Conservation (phyloP, 1,139 yeast genomes). For the Hanseniaspora sp. region DNA sequence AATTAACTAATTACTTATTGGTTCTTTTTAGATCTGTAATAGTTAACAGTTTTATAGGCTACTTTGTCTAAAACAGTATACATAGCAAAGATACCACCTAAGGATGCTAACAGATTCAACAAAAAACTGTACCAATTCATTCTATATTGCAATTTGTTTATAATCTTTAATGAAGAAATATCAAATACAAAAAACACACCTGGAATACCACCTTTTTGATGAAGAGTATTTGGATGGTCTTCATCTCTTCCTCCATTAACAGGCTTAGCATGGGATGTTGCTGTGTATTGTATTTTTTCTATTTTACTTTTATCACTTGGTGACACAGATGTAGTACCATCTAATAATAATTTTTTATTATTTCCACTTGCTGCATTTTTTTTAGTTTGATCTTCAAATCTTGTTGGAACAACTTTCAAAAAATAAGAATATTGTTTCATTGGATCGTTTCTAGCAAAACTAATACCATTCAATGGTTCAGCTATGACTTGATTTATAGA, state of each 20-base stretch:
- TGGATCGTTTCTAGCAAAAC: slow-evolving; percentile 43
- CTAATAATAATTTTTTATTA: slow-evolving; percentile 27
- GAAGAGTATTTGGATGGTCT: slow-evolving; percentile 81
- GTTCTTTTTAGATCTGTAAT: slow-evolving; percentile 60
- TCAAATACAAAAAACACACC: slow-evolving; percentile 83
- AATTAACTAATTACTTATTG: too few relatives aligned
- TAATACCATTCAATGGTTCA: slow-evolving; percentile 61
- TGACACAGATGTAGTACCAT: slow-evolving; percentile 30
- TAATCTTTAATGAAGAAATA: slow-evolving; percentile 84
- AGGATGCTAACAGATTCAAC: slow-evolving; percentile 72
- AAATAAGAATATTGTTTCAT: slow-evolving; percentile 52
- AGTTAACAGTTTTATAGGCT: slow-evolving; percentile 80
- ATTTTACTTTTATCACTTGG: slow-evolving; percentile 22
- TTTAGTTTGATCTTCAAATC: slow-evolving; percentile 46
- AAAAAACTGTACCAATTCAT: slow-evolving; percentile 79
- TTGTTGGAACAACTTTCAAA: slow-evolving; percentile 80
- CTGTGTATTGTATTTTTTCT: slow-evolving; percentile 89
- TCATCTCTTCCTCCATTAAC: slow-evolving; percentile 75
- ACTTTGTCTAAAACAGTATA: slow-evolving; percentile 82
- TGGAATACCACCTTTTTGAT: slow-evolving; percentile 79
- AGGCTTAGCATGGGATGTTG: slow-evolving; percentile 83
- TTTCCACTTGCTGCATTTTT: neutral
- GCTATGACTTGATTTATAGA: slow-evolving; percentile 32
- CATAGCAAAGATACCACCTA: slow-evolving; percentile 88
- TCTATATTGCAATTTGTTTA: slow-evolving; percentile 67